A percentile compares a stretch with the other conserved stretches of the same genome.
These are phyloP conservation scores for Yarrowia sp. DNA, from an alignment of 805 yeast genomes.

Conservation along the genomic window DNA sequence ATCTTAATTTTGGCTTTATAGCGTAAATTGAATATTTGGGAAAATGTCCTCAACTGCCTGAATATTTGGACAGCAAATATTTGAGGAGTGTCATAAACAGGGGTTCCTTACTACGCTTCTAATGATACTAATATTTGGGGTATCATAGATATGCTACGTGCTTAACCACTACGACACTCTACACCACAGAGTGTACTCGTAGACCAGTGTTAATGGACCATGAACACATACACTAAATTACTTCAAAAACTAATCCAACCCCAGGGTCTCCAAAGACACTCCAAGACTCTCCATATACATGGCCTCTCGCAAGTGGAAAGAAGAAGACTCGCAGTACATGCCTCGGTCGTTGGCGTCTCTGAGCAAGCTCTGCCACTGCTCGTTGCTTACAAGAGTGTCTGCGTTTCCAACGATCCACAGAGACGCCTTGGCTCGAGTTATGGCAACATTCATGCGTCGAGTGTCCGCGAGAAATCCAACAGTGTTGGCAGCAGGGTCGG, in stretches of 20 bases:
- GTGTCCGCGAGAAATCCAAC: background rate
- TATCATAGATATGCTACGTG: too few relatives aligned
- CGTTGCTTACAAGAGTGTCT: background rate
- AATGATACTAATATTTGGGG: too few relatives aligned
- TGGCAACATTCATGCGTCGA: background rate
- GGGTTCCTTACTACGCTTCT: too few relatives aligned
- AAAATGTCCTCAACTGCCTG: too few relatives aligned
- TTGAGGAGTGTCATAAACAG: too few relatives aligned
- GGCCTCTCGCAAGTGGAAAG: background rate
- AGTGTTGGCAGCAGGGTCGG: background rate
- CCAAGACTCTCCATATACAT: background rate
- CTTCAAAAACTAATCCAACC: background rate
- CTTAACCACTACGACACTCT: too few relatives aligned
- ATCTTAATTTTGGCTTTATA: too few relatives aligned
- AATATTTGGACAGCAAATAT: too few relatives aligned
- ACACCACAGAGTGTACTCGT: background rate
- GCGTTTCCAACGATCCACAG: constrained; percentile 10
- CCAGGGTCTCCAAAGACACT: background rate
- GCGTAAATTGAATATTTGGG: too few relatives aligned
- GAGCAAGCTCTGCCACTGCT: background rate
- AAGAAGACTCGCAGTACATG: background rate
- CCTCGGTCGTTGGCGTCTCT: background rate
- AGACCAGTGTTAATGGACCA: background rate
- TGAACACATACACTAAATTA: background rate
- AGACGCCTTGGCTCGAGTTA: background rate